phyloP scores from a whole-genome alignment of 2,329 filamentous ascomycete species.

The Trichoderma sp. region DNA sequence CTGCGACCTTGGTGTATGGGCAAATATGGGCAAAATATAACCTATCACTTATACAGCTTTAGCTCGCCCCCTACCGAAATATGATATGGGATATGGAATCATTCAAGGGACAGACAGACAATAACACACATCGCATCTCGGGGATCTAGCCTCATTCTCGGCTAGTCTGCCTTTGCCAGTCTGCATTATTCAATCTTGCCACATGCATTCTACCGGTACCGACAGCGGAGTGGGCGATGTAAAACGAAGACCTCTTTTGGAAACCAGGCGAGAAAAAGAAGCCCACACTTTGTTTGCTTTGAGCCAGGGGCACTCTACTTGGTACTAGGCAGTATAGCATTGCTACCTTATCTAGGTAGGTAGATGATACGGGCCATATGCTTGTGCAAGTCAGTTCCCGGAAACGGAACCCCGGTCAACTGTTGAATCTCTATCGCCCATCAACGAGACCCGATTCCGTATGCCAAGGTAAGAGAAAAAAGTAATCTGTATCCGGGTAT shows the following conservation, averaged over 20 bases:
- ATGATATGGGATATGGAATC: not conserved
- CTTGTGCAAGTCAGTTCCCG: not conserved
- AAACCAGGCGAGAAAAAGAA: not conserved
- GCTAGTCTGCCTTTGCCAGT: not conserved
- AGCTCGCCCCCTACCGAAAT: not conserved
- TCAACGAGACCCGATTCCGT: not conserved
- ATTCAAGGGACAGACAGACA: not conserved
- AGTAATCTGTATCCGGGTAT: not conserved
- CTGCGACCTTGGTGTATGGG: not conserved
- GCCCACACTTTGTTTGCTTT: not conserved
- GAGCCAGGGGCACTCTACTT: not conserved
- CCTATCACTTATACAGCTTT: conserved; percentile 1
- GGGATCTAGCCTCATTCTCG: not conserved
- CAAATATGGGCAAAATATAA: not conserved
- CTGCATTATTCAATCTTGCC: not conserved
- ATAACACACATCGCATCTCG: not conserved
- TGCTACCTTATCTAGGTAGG: not conserved
- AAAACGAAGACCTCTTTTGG: not conserved
- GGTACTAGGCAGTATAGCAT: not conserved
- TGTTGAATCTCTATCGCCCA: not conserved
- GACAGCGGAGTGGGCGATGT: not conserved
- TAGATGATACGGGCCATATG: not conserved
- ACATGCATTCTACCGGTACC: not conserved
- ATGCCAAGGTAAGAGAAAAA: not conserved
- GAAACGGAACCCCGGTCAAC: not conserved